These are phyloP conservation scores for Xylaria sp. DNA, from an alignment of 495 filamentous ascomycete species.

Conservation along the genomic window DNA sequence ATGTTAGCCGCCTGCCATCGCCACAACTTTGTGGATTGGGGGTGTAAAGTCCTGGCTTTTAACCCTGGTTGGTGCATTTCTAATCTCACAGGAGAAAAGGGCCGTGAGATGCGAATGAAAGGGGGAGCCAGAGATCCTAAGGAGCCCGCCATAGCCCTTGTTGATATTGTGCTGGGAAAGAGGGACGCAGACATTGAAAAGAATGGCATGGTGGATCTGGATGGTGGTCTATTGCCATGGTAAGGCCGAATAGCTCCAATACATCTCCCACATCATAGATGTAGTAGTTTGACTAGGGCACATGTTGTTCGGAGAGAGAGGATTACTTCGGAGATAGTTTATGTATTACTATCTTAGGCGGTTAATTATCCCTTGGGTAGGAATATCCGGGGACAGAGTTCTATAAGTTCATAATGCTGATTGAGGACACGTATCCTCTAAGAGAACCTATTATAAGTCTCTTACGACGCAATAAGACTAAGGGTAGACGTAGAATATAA, in stretches of 20 bases:
- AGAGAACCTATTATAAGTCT: no score
- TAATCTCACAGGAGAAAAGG: conserved; percentile 48
- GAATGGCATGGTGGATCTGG: conserved; percentile 47
- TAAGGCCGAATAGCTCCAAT: conserved; percentile 22
- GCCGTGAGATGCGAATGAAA: conserved; percentile 37
- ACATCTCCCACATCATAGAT: background rate
- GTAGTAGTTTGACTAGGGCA: background rate
- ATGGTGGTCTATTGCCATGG: conserved; percentile 49
- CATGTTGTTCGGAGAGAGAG: background rate
- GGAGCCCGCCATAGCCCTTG: conserved; percentile 46
- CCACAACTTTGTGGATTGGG: conserved; percentile 55
- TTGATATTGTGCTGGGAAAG: conserved; percentile 49
- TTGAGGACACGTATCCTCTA: no score
- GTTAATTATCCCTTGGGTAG: background rate
- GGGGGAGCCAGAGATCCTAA: conserved; percentile 45
- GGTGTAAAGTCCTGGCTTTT: conserved; percentile 60
- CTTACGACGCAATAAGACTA: no score
- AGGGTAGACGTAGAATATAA: no score
- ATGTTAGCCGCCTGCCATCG: conserved; percentile 67
- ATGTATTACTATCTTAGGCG: background rate
- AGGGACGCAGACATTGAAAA: conserved; percentile 47
- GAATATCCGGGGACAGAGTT: background rate
- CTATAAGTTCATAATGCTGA: no score
- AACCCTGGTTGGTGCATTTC: conserved; percentile 61
- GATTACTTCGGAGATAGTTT: background rate